Percentiles rank a stretch among this genome's conserved stretches.
These are phyloP conservation scores for Uncinocarpus reesii DNA, from an alignment of 2,329 filamentous ascomycete species.

Conservation along the genomic window DNA sequence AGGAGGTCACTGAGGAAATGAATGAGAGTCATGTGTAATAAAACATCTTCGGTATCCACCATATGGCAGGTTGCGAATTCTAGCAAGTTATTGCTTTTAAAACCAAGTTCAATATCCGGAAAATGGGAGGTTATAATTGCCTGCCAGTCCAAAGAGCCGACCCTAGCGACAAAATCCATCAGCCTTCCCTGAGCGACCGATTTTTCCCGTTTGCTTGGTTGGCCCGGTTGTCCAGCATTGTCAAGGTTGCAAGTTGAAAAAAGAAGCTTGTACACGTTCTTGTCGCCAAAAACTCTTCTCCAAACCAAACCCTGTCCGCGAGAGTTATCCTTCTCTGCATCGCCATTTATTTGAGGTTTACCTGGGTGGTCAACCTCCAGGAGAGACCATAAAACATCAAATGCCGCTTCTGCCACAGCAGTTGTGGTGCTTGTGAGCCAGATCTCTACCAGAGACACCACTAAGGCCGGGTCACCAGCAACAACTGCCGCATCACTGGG, in stretches of 20 bases:
- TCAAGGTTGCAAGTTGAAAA: slow-evolving; percentile 46
- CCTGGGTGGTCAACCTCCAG: slow-evolving; percentile 41
- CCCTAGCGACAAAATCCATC: slow-evolving; percentile 47
- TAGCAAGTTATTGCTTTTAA: slow-evolving; percentile 38
- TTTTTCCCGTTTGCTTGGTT: slow-evolving; percentile 42
- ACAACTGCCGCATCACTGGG: slow-evolving; percentile 49
- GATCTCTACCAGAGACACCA: slow-evolving; percentile 45
- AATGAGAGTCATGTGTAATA: slow-evolving; percentile 51
- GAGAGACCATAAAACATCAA: slow-evolving; percentile 44
- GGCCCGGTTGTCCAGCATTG: slow-evolving; percentile 26
- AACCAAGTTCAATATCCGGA: slow-evolving; percentile 41
- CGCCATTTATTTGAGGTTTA: slow-evolving; percentile 18
- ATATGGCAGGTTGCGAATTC: slow-evolving; percentile 47
- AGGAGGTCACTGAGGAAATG: slow-evolving; percentile 49
- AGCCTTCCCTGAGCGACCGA: slow-evolving; percentile 52
- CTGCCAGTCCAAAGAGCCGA: slow-evolving; percentile 47
- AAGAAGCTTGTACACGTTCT: slow-evolving; percentile 47
- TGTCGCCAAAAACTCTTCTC: slow-evolving; percentile 52
- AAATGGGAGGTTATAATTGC: slow-evolving; percentile 43
- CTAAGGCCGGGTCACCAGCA: slow-evolving; percentile 46
- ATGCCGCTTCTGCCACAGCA: slow-evolving; percentile 45
- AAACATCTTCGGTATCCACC: slow-evolving; percentile 48
- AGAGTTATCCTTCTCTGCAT: slow-evolving; percentile 24
- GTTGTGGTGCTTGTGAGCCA: slow-evolving; percentile 50
- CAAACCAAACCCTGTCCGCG: slow-evolving; percentile 47